Base-by-base conservation (phyloP, 345 rosid species). In the Theobroma cacao region DNA sequence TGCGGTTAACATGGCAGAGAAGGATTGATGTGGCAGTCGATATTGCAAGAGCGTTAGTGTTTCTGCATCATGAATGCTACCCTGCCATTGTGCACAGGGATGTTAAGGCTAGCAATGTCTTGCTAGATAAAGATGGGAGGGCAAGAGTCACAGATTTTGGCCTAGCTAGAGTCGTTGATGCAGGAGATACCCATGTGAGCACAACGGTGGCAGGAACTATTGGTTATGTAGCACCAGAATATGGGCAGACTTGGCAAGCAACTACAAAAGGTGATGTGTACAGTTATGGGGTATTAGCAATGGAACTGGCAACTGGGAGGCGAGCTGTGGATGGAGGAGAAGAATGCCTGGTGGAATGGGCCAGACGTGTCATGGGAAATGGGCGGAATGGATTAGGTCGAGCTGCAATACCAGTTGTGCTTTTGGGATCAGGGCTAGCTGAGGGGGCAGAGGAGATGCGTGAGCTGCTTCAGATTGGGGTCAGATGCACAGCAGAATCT, bases 231-330 rank as follows among this genome's bases (percentile, higher is more conserved):
- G 99, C 98, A 28, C 99, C 99, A 0, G 98, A 95, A 83, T 95
- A 95, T 38, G 96, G 99, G 47, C 99, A 93, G 78, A 93, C 95
- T 13, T 93, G 97, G 93, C 91, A 88, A 30, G 98, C 98, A 3
- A 95, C 99, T 3, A 92, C 94, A 4, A 93, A 92, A 78, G 99
- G 99, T 4, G 99, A 95, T 56, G 99, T 95, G 68, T 95, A 93
- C 73, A 95, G 99, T 65, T 95, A 86, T 31, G 99, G 99, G 7
- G 94, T 95, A 3, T 55, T 95, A 78, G 79, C 82, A 17, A 93
- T 95, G 99, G 99, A 95, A 60, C 82, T 95, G 43, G 98, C 99
- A 0, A 95, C 98, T 0, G 94, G 92, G 59, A 84, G 99, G 85
- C 83, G 98, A 79, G 97, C 98, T 0, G 75, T 95, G 63, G 99